Evolutionary conservation across 2,329 filamentous ascomycete genomes (phyloP).

Genomic region (Penicillium olsonii): DNA sequence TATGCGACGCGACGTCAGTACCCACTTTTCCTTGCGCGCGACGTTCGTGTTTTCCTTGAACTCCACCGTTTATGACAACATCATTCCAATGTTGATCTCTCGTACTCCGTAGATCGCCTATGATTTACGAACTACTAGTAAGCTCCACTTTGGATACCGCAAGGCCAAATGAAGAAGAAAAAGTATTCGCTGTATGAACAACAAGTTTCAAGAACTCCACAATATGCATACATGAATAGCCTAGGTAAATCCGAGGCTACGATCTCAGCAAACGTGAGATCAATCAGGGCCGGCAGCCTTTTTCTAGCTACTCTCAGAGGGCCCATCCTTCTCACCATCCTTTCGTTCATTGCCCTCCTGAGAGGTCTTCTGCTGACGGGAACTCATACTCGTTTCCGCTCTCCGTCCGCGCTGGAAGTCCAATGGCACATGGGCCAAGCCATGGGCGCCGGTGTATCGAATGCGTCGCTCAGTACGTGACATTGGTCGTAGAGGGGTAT

Average conservation of each 20-base stretch:
- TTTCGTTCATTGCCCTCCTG: neutral
- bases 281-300: neutral
- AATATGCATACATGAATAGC: neutral
- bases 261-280: too few relatives aligned
- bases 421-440: conserved; percentile 45
- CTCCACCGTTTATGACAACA: too few relatives aligned
- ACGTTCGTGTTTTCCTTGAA: too few relatives aligned
- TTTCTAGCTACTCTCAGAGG: neutral
- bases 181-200: neutral
- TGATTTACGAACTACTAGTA: too few relatives aligned
- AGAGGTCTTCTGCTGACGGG: neutral
- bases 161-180: neutral
- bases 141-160: too few relatives aligned
- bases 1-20: too few relatives aligned
- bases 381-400: conserved; percentile 9
- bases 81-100: too few relatives aligned
- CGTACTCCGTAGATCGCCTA: too few relatives aligned
- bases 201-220: conserved; percentile 1
- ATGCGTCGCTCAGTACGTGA: conserved; percentile 48
- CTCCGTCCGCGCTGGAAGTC: conserved; percentile 27
- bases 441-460: conserved; percentile 44
- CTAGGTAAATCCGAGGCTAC: neutral
- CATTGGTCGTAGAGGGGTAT: conserved; percentile 39
- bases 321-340: neutral
- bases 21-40: too few relatives aligned